A percentile compares a stretch with the other conserved stretches of the same genome.
phyloP scores from a whole-genome alignment of 2,329 filamentous ascomycete species.

The Thelonectria olida region DNA sequence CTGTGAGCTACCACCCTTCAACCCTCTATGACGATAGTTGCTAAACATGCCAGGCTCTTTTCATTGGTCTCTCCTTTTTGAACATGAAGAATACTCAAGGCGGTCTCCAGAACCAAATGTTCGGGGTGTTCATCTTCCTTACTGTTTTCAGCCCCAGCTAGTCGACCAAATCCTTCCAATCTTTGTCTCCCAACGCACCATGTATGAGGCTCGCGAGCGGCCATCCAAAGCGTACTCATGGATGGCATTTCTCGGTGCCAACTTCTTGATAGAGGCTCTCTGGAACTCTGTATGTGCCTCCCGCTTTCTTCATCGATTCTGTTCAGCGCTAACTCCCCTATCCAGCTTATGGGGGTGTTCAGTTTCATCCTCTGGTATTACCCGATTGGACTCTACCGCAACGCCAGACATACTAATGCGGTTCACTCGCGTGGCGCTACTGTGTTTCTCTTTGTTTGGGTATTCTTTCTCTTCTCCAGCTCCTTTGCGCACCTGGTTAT shows the following conservation, averaged over 20 bases:
- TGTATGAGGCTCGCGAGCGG: constrained; percentile 76
- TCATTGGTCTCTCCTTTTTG: constrained; percentile 76
- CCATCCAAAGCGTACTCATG: constrained; percentile 75
- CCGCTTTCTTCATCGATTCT: accelerated
- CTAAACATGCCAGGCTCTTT: constrained; percentile 54
- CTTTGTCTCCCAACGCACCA: constrained; percentile 72
- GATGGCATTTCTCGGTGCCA: constrained; percentile 72
- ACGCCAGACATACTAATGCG: constrained; percentile 62
- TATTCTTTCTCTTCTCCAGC: constrained; percentile 72
- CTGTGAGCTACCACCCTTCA: constrained; percentile 24
- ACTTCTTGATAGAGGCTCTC: constrained; percentile 69
- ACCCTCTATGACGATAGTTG: not conserved
- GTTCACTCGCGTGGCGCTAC: constrained; percentile 60
- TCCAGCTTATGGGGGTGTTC: constrained; percentile 54
- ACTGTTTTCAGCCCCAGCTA: constrained; percentile 75
- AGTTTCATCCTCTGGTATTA: constrained; percentile 75
- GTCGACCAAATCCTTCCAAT: constrained; percentile 75
- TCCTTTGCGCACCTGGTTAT: constrained; percentile 74
- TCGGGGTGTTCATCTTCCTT: constrained; percentile 75
- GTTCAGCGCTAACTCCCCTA: constrained; percentile 5
- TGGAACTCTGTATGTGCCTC: constrained; percentile 70
- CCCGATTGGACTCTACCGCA: constrained; percentile 70
- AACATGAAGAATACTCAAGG: constrained; percentile 67
- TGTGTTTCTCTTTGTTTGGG: constrained; percentile 70
- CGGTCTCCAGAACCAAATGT: constrained; percentile 76